Percentiles rank a stretch among this genome's conserved stretches.
Conservation (phyloP, 192 early-diverging fungal genomes). For the Haplosporangium gracile region DNA sequence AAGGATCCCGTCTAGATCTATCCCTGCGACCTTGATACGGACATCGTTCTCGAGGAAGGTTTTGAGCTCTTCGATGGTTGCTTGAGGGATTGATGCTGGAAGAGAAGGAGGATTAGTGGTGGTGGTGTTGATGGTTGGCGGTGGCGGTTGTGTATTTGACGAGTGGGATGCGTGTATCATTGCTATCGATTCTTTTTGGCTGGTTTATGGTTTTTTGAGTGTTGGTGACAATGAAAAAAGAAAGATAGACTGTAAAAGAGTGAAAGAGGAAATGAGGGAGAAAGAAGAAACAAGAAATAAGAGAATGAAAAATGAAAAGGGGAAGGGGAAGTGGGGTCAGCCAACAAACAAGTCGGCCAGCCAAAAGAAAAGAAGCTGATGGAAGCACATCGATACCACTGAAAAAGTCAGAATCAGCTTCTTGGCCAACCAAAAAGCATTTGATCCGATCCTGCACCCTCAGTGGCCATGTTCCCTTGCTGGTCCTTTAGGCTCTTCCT, state of each 20-base stretch:
- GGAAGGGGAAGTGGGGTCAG: not conserved
- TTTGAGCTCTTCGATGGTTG: constrained; percentile 41
- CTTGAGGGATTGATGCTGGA: not conserved
- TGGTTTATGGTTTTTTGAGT: too few species aligned
- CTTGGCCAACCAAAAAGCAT: not conserved
- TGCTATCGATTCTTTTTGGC: not conserved
- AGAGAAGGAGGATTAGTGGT: not conserved
- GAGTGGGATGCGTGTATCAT: not conserved
- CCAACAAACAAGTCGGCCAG: too few species aligned
- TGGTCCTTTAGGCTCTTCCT: not conserved
- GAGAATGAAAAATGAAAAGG: not conserved
- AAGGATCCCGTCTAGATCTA: constrained; percentile 82
- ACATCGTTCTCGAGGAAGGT: constrained; percentile 54
- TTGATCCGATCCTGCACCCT: not conserved
- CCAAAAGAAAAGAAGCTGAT: not conserved
- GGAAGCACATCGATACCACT: not conserved
- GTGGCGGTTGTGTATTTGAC: not conserved
- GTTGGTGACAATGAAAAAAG: not conserved
- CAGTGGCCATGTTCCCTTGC: not conserved
- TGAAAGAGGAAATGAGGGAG: not conserved
- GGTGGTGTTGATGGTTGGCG: not conserved
- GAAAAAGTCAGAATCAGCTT: not conserved
- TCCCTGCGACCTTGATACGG: constrained; percentile 70
- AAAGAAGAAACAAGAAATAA: not conserved
- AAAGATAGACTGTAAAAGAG: not conserved